phyloP scores from a whole-genome alignment of 2,329 filamentous ascomycete genomes.

The Tothia fuscella region DNA sequence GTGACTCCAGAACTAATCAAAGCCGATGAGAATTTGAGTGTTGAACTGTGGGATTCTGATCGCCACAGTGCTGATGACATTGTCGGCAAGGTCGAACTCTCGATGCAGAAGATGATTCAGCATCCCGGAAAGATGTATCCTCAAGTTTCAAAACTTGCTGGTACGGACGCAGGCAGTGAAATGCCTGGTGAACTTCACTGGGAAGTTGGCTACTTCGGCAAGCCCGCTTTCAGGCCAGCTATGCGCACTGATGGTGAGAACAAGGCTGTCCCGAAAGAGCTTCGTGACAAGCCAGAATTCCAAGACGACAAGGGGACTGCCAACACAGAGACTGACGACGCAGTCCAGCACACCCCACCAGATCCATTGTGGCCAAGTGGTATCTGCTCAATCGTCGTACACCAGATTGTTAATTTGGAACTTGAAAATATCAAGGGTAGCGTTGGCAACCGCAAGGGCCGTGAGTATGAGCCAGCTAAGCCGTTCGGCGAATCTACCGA shows the following conservation, averaged over 20 bases:
- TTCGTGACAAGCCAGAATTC: conserved; percentile 62
- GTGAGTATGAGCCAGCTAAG: conserved; percentile 81
- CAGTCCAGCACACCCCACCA: conserved; percentile 78
- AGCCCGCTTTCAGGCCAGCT: conserved; percentile 75
- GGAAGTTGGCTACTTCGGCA: conserved; percentile 93
- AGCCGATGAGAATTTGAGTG: conserved; percentile 80
- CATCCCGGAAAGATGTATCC: conserved; percentile 83
- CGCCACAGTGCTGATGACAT: conserved; percentile 86
- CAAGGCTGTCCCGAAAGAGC: conserved; percentile 57
- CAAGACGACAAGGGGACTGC: conserved; percentile 80
- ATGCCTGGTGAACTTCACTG: conserved; percentile 94
- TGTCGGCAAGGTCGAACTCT: conserved; percentile 86
- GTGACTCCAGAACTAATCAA: conserved; percentile 86
- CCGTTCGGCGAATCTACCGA: conserved; percentile 76
- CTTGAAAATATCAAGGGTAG: conserved; percentile 85
- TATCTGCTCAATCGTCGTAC: conserved; percentile 72
- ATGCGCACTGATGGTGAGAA: conserved; percentile 82
- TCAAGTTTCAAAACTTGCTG: conserved; percentile 70
- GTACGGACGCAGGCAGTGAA: conserved; percentile 67
- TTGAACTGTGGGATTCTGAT: conserved; percentile 95
- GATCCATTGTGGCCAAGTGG: conserved; percentile 96
- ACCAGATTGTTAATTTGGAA: conserved; percentile 92
- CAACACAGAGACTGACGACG: conserved; percentile 64
- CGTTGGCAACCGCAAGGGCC: conserved; percentile 65
- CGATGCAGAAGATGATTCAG: conserved; percentile 89